Evolutionary conservation across 148 eudicot species (phyloP).

Genomic region (Rheum nobile): DNA sequence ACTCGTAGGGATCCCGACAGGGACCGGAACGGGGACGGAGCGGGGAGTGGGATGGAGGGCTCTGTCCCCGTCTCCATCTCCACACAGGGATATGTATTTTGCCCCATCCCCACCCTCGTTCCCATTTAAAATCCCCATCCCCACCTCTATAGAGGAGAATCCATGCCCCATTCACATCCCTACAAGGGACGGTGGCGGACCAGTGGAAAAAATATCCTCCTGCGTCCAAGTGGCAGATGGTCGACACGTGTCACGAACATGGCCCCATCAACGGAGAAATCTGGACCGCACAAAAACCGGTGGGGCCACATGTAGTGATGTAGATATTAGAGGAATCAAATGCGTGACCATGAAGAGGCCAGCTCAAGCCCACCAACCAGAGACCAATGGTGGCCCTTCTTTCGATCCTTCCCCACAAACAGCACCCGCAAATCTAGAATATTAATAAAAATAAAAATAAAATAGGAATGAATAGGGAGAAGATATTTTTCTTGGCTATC

Average conservation of each 20-base stretch:
- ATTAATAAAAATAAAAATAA: not conserved
- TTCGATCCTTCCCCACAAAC: conserved; percentile 6
- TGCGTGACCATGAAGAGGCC: not conserved
- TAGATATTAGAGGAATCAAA: not conserved
- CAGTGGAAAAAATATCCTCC: not conserved
- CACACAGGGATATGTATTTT: no score
- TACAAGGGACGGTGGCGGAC: not conserved
- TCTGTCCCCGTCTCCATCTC: no score
- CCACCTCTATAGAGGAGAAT: no score
- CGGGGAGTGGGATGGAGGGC: no score
- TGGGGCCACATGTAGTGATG: not conserved
- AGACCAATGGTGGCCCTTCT: not conserved
- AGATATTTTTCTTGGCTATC: not conserved
- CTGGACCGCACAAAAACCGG: not conserved
- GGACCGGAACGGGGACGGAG: no score
- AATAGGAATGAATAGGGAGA: not conserved
- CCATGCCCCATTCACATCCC: no score
- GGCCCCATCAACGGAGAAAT: not conserved
- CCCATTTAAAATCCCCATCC: no score
- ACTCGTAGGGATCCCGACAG: no score
- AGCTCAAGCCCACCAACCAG: not conserved
- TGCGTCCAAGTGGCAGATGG: not conserved
- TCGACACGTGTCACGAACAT: not conserved
- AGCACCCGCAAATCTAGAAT: not conserved
- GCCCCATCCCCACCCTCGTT: no score